Base-by-base conservation (phyloP, 768 basidiomycete genomes). In the Tricholoma matsutake region DNA sequence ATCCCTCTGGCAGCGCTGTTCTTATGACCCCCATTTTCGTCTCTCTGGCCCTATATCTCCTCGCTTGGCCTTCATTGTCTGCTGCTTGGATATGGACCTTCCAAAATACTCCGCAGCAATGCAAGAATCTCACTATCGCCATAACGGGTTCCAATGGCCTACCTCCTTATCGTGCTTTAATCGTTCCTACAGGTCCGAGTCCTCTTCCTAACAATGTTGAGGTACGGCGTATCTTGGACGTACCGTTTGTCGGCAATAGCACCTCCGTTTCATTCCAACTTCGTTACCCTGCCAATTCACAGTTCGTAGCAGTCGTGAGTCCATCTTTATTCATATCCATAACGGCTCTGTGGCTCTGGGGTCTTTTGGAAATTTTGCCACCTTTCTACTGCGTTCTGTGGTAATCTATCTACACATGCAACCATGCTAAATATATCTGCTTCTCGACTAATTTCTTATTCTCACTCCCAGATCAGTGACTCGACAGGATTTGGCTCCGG, bases 291-390 rank as follows among this genome's bases (percentile, higher is more conserved):
- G 78, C 73, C 53, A 79, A 84, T 68, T 88, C 89, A 3, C 86
- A 89, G 67, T 86, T 93, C 57, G 88, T 92, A 25, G 85, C 87
- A 4, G 86, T 91, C 67, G 90, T 91, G 67, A 75, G 88, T 84
- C 6, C n/a, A 39, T 54, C 32, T 59, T 32, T 18, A 59, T 52
- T n/a, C 16, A 16, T 52, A 31, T 11, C 51, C 22, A 20, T 28
- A 13, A 25, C 10, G 41, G 20, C 18, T 18, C 14, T 49, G 25
- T 28, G 47, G 11, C 22, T 4, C 10, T 47, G 18, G 20, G 29
- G 28, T 8, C 22, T 55, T 28, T 11, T 34, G 1, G 8, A 14
- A n/a, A 35, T 18, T 25, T 57, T 52, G 41, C 60, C 32, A 25
- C 5, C 34, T 18, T 10, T 18, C 34, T 8, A 8, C 47, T 45